These are phyloP conservation scores for Hymenoscyphus scutula DNA, from an alignment of 2,329 filamentous ascomycete genomes.

Conservation along the genomic window DNA sequence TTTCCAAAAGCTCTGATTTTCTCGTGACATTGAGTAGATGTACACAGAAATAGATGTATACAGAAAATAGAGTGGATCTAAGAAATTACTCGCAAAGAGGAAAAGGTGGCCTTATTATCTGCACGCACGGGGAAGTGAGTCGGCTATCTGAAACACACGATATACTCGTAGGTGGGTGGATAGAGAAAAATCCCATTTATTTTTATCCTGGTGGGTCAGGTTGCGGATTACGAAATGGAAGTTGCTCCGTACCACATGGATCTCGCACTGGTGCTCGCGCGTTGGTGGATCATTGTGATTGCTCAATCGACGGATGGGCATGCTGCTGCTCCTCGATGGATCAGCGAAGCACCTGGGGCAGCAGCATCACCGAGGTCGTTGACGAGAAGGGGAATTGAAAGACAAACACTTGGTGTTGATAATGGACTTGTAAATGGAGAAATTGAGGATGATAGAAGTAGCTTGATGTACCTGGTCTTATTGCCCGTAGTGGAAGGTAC, in stretches of 20 bases:
- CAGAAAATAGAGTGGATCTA: neutral
- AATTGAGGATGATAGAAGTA: neutral
- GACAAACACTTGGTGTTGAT: neutral
- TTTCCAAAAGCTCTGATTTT: too few species aligned
- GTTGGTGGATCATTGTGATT: neutral
- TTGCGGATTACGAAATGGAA: neutral
- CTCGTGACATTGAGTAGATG: too few species aligned
- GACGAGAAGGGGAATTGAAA: constrained; percentile 1
- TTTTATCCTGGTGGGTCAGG: neutral
- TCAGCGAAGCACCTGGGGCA: too few species aligned
- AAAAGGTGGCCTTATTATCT: neutral
- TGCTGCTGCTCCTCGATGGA: neutral
- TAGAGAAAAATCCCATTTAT: neutral
- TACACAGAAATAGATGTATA: neutral
- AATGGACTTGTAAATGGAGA: neutral
- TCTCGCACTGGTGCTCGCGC: neutral
- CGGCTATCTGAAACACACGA: neutral
- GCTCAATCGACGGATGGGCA: neutral
- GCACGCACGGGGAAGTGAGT: neutral
- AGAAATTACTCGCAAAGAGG: too few species aligned
- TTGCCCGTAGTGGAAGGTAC: neutral
- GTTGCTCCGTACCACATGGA: neutral
- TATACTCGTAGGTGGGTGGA: constrained; percentile 6
- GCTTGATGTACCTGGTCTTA: neutral
- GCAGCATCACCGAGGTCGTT: neutral